Evolutionary conservation across 495 filamentous ascomycete genomes (phyloP).

Genomic region (Aspergillus ellipticus): DNA sequence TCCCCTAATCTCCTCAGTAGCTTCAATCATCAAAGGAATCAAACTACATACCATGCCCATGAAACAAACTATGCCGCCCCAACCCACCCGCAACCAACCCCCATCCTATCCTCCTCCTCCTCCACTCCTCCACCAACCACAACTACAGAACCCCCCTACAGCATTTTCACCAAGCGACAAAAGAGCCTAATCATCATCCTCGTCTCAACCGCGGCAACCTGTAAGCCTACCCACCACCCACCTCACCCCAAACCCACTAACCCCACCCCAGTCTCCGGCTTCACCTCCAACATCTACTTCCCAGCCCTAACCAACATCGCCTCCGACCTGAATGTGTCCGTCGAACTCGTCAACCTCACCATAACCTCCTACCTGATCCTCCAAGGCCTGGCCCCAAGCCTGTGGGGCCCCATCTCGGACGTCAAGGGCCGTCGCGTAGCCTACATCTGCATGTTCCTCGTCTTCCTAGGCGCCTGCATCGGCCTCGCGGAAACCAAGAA

Average conservation of each 20-base stretch:
- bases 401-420: conserved; percentile 52
- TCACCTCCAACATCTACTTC: conserved; percentile 55
- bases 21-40: too few relatives aligned
- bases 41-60: too few relatives aligned
- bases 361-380: conserved; percentile 53
- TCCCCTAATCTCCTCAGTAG: too few relatives aligned
- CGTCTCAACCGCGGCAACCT: conserved; percentile 46
- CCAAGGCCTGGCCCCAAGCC: conserved; percentile 47
- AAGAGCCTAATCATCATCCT: conserved; percentile 44
- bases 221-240: conserved; percentile 19
- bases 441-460: conserved; percentile 43
- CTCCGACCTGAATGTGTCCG: conserved; percentile 36
- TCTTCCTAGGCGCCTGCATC: conserved; percentile 47
- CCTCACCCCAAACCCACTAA: conserved; percentile 2
- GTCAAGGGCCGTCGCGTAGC: conserved; percentile 43
- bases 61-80: too few relatives aligned
- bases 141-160: conserved; percentile 31
- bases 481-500: conserved; percentile 44
- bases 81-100: too few relatives aligned
- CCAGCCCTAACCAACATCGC: conserved; percentile 47
- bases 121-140: neutral
- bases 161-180: conserved; percentile 45
- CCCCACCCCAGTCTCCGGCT: conserved; percentile 41
- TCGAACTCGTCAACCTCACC: conserved; percentile 46
- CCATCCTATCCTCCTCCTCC: neutral